Percentiles rank a stretch among this genome's conserved stretches.
These are phyloP conservation scores for Monosporascus sp. DNA, from an alignment of 2,329 filamentous ascomycete species.

Conservation along the genomic window DNA sequence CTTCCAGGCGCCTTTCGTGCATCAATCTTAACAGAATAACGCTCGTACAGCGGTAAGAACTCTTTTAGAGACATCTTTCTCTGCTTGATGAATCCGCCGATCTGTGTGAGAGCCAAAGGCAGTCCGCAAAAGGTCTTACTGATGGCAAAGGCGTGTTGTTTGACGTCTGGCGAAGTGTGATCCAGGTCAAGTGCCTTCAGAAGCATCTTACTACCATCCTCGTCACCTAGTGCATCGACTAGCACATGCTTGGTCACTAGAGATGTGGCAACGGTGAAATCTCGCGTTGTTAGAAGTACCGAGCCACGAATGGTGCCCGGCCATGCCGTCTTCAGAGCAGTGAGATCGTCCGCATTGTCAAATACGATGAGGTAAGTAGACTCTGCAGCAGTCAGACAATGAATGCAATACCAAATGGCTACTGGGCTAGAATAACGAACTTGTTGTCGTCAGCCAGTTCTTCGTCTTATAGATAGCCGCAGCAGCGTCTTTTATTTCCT, in stretches of 20 bases:
- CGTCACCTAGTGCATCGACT: conserved; percentile 5
- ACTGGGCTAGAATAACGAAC: conserved; percentile 2
- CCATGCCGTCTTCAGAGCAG: conserved; percentile 18
- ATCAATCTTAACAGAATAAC: conserved; percentile 22
- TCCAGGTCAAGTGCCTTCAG: conserved; percentile 18
- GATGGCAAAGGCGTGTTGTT: conserved; percentile 12
- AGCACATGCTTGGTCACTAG: conserved; percentile 1
- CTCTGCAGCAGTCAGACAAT: background rate
- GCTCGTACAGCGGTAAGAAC: conserved; percentile 23
- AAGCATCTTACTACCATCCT: conserved; percentile 16
- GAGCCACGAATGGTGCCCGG: conserved; percentile 11
- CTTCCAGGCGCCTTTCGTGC: conserved; percentile 8
- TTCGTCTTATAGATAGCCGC: conserved; percentile 18
- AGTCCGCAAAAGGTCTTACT: conserved; percentile 18
- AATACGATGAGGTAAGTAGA: conserved; percentile 20
- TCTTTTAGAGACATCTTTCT: conserved; percentile 15
- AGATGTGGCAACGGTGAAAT: conserved; percentile 5
- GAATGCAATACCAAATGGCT: background rate
- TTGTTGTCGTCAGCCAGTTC: conserved; percentile 18
- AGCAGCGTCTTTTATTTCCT: conserved; percentile 13
- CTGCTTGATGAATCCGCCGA: conserved; percentile 23
- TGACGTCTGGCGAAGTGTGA: conserved; percentile 8
- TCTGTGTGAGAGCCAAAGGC: conserved; percentile 24
- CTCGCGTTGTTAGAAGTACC: conserved; percentile 9
- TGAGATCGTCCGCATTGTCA: conserved; percentile 24